Evolutionary conservation across 768 basidiomycete genomes (phyloP), one percentile per base, ranked within the genome.

Genomic region (Serendipita indica): DNA sequence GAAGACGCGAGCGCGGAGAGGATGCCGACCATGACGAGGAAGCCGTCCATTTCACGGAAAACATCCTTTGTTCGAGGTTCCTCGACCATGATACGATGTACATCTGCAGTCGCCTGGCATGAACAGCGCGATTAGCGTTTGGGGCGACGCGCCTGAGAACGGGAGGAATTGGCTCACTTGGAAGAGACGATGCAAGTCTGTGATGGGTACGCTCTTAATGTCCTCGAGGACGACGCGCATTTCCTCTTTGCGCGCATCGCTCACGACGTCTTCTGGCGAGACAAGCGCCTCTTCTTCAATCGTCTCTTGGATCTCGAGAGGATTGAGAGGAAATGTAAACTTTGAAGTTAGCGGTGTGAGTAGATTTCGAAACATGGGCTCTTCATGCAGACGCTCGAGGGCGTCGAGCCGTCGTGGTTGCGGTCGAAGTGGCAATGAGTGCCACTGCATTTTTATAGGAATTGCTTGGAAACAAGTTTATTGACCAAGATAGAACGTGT

Each of bases 31-130:
- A 89, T 71, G 7, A 80, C 77, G 18, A 89, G 72, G 66, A 89
- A 89, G 0, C 89, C 89, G 61, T 90, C 89, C 65, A 84, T 72
- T 65, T 89, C 85, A 3, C 89, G 75, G 68, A 91, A 90, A 18
- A 83, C 80, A 59, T 83, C 81, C 67, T 83, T 85, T 10, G 84
- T 84, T 39, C 68, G 71, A 1, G 73, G 66, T 63, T 86, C 82
- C 67, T 86, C 80, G 14, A 75, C 72, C 74, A 89, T 75, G 22
- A 84, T 79, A 14, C 79, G 73, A 58, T 80, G 78, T 37, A 90
- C 81, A 65, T 87, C 84, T 18, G 72, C 70, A 32, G 62, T 58
- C 27, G 59, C 33, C 65, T 63, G 41, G 20, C 7, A 33, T 52
- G 57, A 20, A 33, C n/a, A n/a, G 41, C 18, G 16, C 16, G 27